Conservation (phyloP, 2,329 filamentous ascomycete genomes). For the Cordyceps javanica region DNA sequence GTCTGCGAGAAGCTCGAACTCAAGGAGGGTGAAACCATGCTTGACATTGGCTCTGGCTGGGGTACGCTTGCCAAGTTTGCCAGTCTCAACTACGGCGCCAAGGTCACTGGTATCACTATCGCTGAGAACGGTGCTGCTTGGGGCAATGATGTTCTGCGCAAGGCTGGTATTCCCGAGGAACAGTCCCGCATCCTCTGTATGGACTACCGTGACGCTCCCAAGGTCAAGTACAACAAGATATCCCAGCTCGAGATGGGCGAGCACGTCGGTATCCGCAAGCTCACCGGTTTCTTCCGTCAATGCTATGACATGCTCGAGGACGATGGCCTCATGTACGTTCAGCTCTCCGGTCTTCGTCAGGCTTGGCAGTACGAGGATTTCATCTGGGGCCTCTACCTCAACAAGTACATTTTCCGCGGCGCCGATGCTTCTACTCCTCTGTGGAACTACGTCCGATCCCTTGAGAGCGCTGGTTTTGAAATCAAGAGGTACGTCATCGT, state of each 20-base stretch:
- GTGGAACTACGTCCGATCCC: slow-evolving; percentile 74
- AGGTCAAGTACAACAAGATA: slow-evolving; percentile 86
- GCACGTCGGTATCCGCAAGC: slow-evolving; percentile 92
- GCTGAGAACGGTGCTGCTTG: slow-evolving; percentile 94
- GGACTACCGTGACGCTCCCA: slow-evolving; percentile 93
- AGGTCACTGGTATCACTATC: slow-evolving; percentile 84
- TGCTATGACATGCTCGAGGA: slow-evolving; percentile 95
- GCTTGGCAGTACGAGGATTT: slow-evolving; percentile 97
- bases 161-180: slow-evolving; percentile 72
- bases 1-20: slow-evolving; percentile 95
- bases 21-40: slow-evolving; percentile 71
- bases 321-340: slow-evolving; percentile 91
- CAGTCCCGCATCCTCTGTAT: slow-evolving; percentile 92
- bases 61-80: slow-evolving; percentile 93
- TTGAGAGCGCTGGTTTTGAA: slow-evolving; percentile 68
- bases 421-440: slow-evolving; percentile 93
- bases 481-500: slow-evolving; percentile 56
- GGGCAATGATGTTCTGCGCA: slow-evolving; percentile 86
- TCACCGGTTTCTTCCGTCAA: slow-evolving; percentile 74
- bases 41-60: slow-evolving; percentile 98
- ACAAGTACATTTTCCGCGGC: slow-evolving; percentile 98
- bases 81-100: slow-evolving; percentile 82
- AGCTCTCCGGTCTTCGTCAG: slow-evolving; percentile 90
- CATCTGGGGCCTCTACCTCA: slow-evolving; percentile 98
- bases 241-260: slow-evolving; percentile 98